Percentiles rank a stretch among this genome's conserved stretches.
Conservation (phyloP, 805 yeast species). For the Brettanomyces anomalus region DNA sequence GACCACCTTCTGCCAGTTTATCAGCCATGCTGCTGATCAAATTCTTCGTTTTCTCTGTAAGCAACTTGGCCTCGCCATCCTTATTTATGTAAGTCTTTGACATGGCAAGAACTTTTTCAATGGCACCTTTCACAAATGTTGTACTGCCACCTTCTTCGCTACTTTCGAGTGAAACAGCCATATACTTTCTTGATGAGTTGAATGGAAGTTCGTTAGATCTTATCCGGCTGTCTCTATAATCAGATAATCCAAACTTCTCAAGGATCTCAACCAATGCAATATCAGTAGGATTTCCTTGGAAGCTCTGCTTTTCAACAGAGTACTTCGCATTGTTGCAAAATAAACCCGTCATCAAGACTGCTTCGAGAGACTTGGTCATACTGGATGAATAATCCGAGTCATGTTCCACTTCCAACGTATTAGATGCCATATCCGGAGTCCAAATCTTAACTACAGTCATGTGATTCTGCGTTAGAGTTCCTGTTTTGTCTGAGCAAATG, state of each 20-base stretch:
- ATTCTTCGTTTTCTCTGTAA: slow-evolving; percentile 41
- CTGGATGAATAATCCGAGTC: slow-evolving; percentile 32
- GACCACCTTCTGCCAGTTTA: slow-evolving; percentile 69
- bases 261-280: slow-evolving; percentile 78
- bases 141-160: slow-evolving; percentile 50
- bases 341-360: slow-evolving; percentile 56
- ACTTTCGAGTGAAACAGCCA: slow-evolving; percentile 68
- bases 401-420: slow-evolving; percentile 34
- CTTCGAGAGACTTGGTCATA: slow-evolving; percentile 45
- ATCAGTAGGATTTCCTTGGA: slow-evolving; percentile 90
- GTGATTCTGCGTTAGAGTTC: slow-evolving; percentile 82
- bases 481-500: slow-evolving; percentile 87
- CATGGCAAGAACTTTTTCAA: slow-evolving; percentile 57
- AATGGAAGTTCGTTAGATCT: slow-evolving; percentile 76
- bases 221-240: slow-evolving; percentile 49
- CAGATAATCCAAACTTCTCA: slow-evolving; percentile 61
- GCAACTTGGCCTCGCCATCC: slow-evolving; percentile 44
- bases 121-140: slow-evolving; percentile 84
- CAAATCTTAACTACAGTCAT: slow-evolving; percentile 83
- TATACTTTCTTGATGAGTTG: slow-evolving; percentile 73
- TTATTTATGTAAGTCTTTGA: slow-evolving; percentile 53
- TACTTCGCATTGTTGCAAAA: slow-evolving; percentile 68
- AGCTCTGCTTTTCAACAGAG: slow-evolving; percentile 59
- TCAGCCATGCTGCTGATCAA: slow-evolving; percentile 51
- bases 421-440: slow-evolving; percentile 53